Conservation (phyloP, 495 filamentous ascomycete species). For the Hypomontagnella monticulosa region DNA sequence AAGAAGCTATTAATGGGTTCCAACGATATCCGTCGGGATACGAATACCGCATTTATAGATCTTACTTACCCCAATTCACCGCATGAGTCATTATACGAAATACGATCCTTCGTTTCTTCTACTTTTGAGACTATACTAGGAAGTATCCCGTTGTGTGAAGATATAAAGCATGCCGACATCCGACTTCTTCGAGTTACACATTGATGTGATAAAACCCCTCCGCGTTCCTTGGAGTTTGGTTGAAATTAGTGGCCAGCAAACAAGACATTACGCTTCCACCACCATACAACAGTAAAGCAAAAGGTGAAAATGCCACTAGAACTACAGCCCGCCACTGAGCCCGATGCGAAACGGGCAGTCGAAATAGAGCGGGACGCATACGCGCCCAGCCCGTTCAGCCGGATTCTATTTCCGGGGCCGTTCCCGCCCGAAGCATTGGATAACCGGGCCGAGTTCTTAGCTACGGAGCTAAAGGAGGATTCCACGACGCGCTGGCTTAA, state of each 20-base stretch:
- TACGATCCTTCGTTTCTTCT: conserved; percentile 8
- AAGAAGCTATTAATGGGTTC: background rate
- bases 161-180: no score
- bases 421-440: conserved; percentile 40
- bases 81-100: background rate
- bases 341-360: conserved; percentile 43
- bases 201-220: no score
- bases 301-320: conserved; percentile 44
- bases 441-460: conserved; percentile 34
- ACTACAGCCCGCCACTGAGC: conserved; percentile 41
- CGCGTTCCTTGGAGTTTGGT: no score
- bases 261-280: no score
- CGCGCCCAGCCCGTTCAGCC: conserved; percentile 43
- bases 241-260: no score
- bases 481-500: conserved; percentile 45
- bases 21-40: background rate
- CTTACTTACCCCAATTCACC: background rate
- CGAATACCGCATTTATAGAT: background rate
- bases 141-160: background rate
- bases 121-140: background rate
- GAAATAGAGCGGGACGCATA: conserved; percentile 49
- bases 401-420: conserved; percentile 48
- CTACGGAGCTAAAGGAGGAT: conserved; percentile 26
- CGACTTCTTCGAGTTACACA: no score
- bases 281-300: background rate